Percentiles rank a stretch among this genome's conserved stretches.
Conservation (phyloP, 331 rosid species). For the Acacia concinna region DNA sequence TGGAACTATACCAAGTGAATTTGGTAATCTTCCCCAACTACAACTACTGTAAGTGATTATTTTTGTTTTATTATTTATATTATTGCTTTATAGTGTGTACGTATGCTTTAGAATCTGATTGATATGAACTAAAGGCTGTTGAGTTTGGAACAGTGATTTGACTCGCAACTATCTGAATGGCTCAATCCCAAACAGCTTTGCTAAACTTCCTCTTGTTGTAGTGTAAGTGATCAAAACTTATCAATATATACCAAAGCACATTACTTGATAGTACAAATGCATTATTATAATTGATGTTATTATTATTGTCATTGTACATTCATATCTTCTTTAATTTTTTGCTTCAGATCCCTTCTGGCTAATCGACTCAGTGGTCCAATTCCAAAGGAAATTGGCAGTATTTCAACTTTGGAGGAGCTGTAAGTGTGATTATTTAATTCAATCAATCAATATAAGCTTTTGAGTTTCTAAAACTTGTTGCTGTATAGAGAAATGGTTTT, state of each 20-base stretch:
- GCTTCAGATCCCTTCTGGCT: slow-evolving; percentile 59
- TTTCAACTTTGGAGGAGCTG: slow-evolving; percentile 50
- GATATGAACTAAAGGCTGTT: neutral
- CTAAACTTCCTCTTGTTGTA: slow-evolving; percentile 46
- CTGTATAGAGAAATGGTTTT: neutral
- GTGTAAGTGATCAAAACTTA: slow-evolving; percentile 48
- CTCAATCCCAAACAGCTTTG: slow-evolving; percentile 55
- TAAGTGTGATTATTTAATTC: slow-evolving; percentile 37
- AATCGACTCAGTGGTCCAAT: slow-evolving; percentile 62
- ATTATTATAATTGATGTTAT: neutral
- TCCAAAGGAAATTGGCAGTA: slow-evolving; percentile 65
- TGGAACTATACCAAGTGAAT: slow-evolving; percentile 67
- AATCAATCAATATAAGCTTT: neutral
- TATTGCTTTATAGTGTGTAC: neutral
- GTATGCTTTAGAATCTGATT: neutral
- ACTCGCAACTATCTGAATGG: slow-evolving; percentile 67
- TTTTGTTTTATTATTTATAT: neutral
- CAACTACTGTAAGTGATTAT: slow-evolving; percentile 53
- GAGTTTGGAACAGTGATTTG: slow-evolving; percentile 59
- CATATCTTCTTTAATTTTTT: neutral
- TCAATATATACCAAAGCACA: neutral
- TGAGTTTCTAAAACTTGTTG: slow-evolving; percentile 5
- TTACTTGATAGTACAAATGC: too few relatives aligned
- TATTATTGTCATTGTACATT: neutral
- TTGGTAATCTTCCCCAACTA: slow-evolving; percentile 64